Evolutionary conservation across 805 yeast genomes (phyloP), one percentile per base, ranked within the genome.

Genomic region (Candida michaelii): DNA sequence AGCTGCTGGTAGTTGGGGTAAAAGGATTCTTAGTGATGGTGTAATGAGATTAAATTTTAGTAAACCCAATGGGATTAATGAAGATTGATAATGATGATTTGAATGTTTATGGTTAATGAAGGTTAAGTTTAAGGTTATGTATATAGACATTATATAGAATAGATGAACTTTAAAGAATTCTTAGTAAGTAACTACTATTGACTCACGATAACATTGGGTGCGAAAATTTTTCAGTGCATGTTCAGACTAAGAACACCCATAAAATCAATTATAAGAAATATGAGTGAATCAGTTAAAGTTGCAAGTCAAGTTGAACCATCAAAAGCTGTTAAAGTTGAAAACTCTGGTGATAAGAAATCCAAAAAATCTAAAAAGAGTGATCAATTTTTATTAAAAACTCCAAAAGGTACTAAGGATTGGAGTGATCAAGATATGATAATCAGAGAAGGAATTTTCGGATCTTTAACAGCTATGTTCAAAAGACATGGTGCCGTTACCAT

Each of bases 391-490:
- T 74, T 93, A 60, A 93, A 93, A 66, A 89, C 95, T 33, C 98
- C 99, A 39, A 93, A 93, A 64, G 99, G 99, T 50, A 70, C 98
- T 53, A 90, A 89, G 65, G 99, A 93, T 65, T 93, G 99, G 99
- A 88, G 96, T 49, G 99, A 93, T 56, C 85, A 85, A 62, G 99
- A 93, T 63, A 93, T 93, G 98, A 85, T 89, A 30, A 80, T 93
- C 52, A 82, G 99, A 65, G 91, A 87, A 55, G 93, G 86, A 30
- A 78, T 93, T 47, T 93, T 93, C 64, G 69, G 73, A 40, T 77
- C 89, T 8, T 67, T 93, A 47, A 79, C 90, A 12, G 56, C 69
- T 1, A 66, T 93, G 39, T 93, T 93, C 77, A 85, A 89, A 65
- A 84, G 89, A 55, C 99, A 93, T 65, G 99, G 99, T 48, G 99